Percentiles rank a stretch among this genome's conserved stretches.
Evolutionary conservation across 148 eudicot genomes (phyloP).

Genomic region (Vaccinium vitisidaea): DNA sequence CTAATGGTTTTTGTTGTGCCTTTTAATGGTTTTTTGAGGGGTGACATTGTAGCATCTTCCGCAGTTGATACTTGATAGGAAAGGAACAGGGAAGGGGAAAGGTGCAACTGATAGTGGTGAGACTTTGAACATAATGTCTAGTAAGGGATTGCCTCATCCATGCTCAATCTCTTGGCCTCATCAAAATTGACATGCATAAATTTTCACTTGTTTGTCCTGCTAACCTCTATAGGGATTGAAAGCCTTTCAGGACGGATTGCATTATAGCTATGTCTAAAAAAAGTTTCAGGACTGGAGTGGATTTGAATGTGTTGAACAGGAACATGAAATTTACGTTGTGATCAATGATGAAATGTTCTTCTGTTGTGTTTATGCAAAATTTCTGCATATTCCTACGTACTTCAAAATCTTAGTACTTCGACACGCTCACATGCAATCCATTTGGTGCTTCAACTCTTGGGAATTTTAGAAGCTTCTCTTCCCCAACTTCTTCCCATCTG

Average conservation of each 20-base stretch:
- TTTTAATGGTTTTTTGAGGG: too few relatives aligned
- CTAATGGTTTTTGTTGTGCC: too few relatives aligned
- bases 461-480: slow-evolving; percentile 78
- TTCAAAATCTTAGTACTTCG: slow-evolving; percentile 32
- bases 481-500: slow-evolving; percentile 93
- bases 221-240: too few relatives aligned
- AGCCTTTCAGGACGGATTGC: background rate
- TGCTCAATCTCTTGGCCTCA: too few relatives aligned
- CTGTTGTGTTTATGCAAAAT: background rate
- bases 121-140: too few relatives aligned
- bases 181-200: too few relatives aligned
- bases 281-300: background rate
- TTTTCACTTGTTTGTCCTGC: too few relatives aligned
- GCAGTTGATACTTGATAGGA: too few relatives aligned
- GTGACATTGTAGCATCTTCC: too few relatives aligned
- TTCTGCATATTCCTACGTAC: background rate
- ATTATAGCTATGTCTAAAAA: background rate
- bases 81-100: too few relatives aligned
- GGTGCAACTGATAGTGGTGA: too few relatives aligned
- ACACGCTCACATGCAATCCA: slow-evolving; percentile 71
- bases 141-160: too few relatives aligned
- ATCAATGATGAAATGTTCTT: background rate
- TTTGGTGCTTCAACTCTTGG: slow-evolving; percentile 97
- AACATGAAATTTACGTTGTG: background rate
- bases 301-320: background rate